These are phyloP conservation scores for Globisporangium parvum DNA, from an alignment of 352 stramenopile genomes.

Conservation along the genomic window DNA sequence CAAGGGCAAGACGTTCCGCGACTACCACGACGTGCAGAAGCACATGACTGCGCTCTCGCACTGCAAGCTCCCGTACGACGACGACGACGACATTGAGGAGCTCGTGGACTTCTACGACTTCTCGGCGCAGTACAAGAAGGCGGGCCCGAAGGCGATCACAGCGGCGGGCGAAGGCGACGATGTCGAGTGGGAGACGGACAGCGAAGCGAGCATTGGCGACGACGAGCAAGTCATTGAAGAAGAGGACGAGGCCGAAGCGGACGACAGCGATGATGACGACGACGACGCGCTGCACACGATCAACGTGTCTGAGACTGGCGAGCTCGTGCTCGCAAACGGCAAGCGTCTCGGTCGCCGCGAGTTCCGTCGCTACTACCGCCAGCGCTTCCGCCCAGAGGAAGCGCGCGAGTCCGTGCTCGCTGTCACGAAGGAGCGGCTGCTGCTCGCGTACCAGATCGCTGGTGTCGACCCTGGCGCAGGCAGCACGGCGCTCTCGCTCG, in stretches of 20 bases:
- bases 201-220: slow-evolving; percentile 66
- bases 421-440: slow-evolving; percentile 68
- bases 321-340: slow-evolving; percentile 83
- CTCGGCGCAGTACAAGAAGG: slow-evolving; percentile 67
- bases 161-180: slow-evolving; percentile 25
- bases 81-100: slow-evolving; percentile 86
- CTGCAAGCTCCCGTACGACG: slow-evolving; percentile 90
- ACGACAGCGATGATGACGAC: slow-evolving; percentile 44
- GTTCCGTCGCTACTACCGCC: slow-evolving; percentile 88
- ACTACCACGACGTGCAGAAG: slow-evolving; percentile 88
- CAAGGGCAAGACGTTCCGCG: slow-evolving; percentile 86
- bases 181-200: slow-evolving; percentile 75
- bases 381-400: slow-evolving; percentile 81
- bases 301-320: slow-evolving; percentile 82
- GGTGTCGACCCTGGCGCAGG: slow-evolving; percentile 51
- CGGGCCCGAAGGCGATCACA: slow-evolving; percentile 24
- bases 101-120: slow-evolving; percentile 91
- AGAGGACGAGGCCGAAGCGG: slow-evolving; percentile 30
- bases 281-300: slow-evolving; percentile 46
- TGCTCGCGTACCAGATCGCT: slow-evolving; percentile 69
- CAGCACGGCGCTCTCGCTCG: slow-evolving; percentile 66
- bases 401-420: slow-evolving; percentile 67
- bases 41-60: slow-evolving; percentile 93
- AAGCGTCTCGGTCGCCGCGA: slow-evolving; percentile 83
- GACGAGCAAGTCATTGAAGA: slow-evolving; percentile 73